Base-by-base conservation (phyloP, 768 basidiomycete species). In the Steccherinum ochraceum region DNA sequence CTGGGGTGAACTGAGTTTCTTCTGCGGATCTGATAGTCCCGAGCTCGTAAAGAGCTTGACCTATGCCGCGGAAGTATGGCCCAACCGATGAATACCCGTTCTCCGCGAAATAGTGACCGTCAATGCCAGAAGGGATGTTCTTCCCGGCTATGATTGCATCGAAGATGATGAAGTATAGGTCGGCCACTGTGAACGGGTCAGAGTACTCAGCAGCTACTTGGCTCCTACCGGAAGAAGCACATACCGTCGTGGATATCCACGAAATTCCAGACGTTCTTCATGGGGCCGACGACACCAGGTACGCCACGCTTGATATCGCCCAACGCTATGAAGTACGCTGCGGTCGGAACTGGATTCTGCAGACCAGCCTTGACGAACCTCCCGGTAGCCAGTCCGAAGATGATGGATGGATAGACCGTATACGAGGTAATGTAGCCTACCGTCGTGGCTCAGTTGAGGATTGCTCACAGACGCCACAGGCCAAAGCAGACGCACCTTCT, bases 181-280 rank as follows among this genome's bases (percentile, higher is more conserved):
- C 63, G 13, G 68, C 69, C 24, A 72, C 75, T 77, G 52, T 10
- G 35, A 12, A 40, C 52, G n/a, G n/a, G n/a, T n/a, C n/a, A n/a
- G n/a, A 19, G 30, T 26, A 25, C 35, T 3, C 45, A 13, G 48
- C 24, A 24, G 24, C 21, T 27, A 24, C 46, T 35, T 12, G 35
- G 23, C 13, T 12, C 25, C 25, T 23, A 46, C 16, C 20, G 18
- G 24, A 19, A 41, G 39, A 44, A 26, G 10, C 18, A 21, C 68
- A 40, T 53, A 78, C 79, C 66, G 26, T 81, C 79, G 27, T 72
- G 64, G 41, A 80, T 69, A 49, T 79, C 70, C 20, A 81, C 74
- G 54, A 78, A 69, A 1, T 75, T 71, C 81, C 79, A 85, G 3
- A 79, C 30, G 52, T 83, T 84, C 56, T 69, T 63, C 0, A 83